These are phyloP conservation scores for Phanerodontia chrysosporium DNA, from an alignment of 768 basidiomycete genomes.

Conservation along the genomic window DNA sequence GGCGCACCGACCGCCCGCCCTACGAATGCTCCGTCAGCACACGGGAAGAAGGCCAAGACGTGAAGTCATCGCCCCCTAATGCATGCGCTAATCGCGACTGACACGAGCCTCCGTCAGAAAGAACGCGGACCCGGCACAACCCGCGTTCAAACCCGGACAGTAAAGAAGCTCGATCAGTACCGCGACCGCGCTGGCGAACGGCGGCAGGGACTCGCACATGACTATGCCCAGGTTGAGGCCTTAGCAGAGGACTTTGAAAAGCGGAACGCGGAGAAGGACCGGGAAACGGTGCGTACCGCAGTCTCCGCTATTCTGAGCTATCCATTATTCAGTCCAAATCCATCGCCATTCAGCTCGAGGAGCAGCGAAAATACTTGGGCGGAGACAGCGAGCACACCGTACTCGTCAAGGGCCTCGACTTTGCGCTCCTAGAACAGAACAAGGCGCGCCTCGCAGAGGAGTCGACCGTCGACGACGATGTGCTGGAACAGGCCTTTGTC, in stretches of 20 bases:
- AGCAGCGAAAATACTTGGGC: constrained; percentile 73
- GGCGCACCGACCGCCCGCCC: constrained; percentile 28
- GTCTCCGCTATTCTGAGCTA: neutral
- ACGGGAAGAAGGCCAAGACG: constrained; percentile 12
- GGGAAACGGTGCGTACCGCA: constrained; percentile 49
- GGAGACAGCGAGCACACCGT: constrained; percentile 84
- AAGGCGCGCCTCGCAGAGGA: constrained; percentile 54
- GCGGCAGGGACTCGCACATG: constrained; percentile 58
- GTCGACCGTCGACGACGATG: constrained; percentile 71
- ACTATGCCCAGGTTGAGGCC: constrained; percentile 80
- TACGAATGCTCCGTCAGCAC: constrained; percentile 15
- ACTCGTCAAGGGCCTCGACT: constrained; percentile 87
- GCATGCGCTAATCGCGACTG: neutral
- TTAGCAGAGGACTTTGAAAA: constrained; percentile 80
- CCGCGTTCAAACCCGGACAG: constrained; percentile 76
- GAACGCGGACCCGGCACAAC: constrained; percentile 45
- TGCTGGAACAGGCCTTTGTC: constrained; percentile 71
- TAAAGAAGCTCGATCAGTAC: constrained; percentile 63
- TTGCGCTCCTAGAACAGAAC: constrained; percentile 80
- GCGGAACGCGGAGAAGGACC: constrained; percentile 49
- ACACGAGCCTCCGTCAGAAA: constrained; percentile 31
- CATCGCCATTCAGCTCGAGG: constrained; percentile 52
- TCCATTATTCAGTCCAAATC: neutral
- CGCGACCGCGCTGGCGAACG: constrained; percentile 77
- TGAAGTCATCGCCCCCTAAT: neutral